Percentiles rank a stretch among this genome's conserved stretches.
phyloP scores from a whole-genome alignment of 345 rosid species.

The Hirschfeldia incana region DNA sequence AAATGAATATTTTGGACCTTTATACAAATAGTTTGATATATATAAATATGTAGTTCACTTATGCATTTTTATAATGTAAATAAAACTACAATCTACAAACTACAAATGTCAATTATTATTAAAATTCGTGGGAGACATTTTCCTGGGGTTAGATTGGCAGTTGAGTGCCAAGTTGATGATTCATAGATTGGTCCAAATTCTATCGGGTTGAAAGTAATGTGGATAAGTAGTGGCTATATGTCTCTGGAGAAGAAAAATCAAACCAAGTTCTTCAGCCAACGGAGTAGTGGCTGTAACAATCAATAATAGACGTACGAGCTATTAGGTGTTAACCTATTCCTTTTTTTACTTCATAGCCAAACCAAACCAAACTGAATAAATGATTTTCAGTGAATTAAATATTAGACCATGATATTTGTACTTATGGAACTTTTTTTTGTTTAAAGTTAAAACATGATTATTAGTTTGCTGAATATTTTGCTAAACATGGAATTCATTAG shows the following conservation, averaged over 20 bases:
- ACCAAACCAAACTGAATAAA: not conserved
- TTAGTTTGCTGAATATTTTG: not conserved
- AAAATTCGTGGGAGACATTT: not conserved
- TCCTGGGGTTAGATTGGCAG: constrained; percentile 13
- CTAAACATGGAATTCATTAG: not conserved
- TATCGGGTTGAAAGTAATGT: constrained; percentile 12
- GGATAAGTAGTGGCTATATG: constrained; percentile 32
- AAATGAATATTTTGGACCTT: not conserved
- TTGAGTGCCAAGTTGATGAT: constrained; percentile 31
- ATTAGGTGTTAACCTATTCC: not conserved
- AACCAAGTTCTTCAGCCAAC: too few relatives aligned
- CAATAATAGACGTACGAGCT: constrained; percentile 25
- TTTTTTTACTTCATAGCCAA: not conserved
- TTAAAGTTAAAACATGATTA: not conserved
- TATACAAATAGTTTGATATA: not conserved
- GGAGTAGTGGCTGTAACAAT: constrained; percentile 28
- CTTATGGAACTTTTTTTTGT: not conserved
- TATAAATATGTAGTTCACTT: not conserved
- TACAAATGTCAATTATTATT: not conserved
- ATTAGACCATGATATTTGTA: not conserved
- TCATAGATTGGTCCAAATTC: constrained; percentile 32
- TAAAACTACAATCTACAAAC: not conserved
- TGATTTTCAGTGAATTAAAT: not conserved
- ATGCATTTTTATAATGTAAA: not conserved
- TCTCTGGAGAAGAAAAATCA: too few relatives aligned